Base-by-base conservation (phyloP, 108 stramenopile genomes). In the Aurantiochytrium sp. region DNA sequence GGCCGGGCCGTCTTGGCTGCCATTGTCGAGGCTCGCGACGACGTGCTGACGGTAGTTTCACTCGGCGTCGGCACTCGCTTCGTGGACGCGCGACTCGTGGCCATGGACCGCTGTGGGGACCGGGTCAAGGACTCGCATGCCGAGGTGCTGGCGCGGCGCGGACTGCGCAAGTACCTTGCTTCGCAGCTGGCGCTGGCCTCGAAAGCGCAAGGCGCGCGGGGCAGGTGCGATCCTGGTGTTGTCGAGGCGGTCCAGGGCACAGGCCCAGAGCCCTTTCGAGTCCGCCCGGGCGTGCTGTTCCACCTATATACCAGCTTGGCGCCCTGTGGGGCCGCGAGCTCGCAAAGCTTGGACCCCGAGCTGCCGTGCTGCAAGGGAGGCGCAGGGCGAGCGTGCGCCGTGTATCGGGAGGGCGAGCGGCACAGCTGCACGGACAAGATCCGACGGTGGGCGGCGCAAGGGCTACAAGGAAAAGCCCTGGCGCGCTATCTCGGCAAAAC, bases 391-490 rank as follows among this genome's bases (percentile, higher is more conserved):
- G 45, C 73, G 12, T 81, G 73, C 45, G 45, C 73, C 3, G 73
- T 27, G 73, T 81, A 27, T 17, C 39, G 27, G 3, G n/a, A 22
- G 12, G 73, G 73, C n/a, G 73, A 41, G 39, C 73, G 73, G 8
- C 39, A 81, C 27, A 81, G 73, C 30, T 81, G 73, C 45, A 81
- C 73, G 6, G 73, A 81, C 73, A 81, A 81, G 45, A 42, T 81
- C 45, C 39, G 32, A 24, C 73, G 73, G 6, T 81, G 73, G 73
- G 3, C 42, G 10, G 24, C 24, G 24, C 24, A 81, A 48, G 73
- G 73, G 8, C 30, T 81, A 15, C 73, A 81, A 81, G 39, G 42
- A 6, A 81, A 81, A 24, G 19, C 0, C 17, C 32, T 81, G 42
- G 12, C 6, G 39, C 6, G 8, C 10, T 1, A 8, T 19, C 8